Conservation (phyloP, 2,329 filamentous ascomycete genomes). For the Penicillium fuscoglaucum region DNA sequence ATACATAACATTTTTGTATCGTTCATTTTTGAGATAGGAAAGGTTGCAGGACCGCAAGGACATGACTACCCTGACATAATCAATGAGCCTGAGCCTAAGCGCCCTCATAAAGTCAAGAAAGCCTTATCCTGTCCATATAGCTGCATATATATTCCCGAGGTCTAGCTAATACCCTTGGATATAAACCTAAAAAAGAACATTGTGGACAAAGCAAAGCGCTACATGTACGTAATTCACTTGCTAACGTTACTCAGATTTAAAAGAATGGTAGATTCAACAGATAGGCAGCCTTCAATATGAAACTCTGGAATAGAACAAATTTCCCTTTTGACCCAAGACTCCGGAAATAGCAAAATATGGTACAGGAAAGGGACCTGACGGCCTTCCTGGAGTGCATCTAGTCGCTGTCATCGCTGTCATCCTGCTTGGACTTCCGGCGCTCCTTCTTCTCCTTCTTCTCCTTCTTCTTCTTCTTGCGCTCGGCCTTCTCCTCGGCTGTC, state of each 20-base stretch:
- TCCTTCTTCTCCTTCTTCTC: constrained; percentile 59
- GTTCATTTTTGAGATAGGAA: no score
- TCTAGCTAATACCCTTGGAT: not conserved
- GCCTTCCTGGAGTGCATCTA: constrained; percentile 34
- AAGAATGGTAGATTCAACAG: constrained; percentile 12
- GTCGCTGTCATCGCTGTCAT: constrained; percentile 61
- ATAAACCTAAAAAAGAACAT: not conserved
- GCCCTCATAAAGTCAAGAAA: not conserved
- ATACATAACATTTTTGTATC: no score
- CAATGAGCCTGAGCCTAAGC: no score
- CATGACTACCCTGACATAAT: not conserved
- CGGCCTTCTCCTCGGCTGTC: constrained; percentile 49
- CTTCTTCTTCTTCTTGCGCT: constrained; percentile 55
- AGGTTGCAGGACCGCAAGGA: no score
- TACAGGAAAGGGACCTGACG: constrained; percentile 39
- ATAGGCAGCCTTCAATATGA: constrained; percentile 25
- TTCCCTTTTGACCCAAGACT: constrained; percentile 45
- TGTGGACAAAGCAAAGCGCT: not conserved
- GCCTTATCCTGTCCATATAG: not conserved
- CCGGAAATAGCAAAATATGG: constrained; percentile 41
- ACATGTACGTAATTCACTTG: not conserved
- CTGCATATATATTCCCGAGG: not conserved
- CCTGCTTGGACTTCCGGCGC: constrained; percentile 81
- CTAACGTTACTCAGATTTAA: not conserved
- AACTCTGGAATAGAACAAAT: constrained; percentile 30